Evolutionary conservation across 2,329 filamentous ascomycete genomes (phyloP), one percentile per base, ranked within the genome.

Genomic region (Arthrobotrys musiformis): DNA sequence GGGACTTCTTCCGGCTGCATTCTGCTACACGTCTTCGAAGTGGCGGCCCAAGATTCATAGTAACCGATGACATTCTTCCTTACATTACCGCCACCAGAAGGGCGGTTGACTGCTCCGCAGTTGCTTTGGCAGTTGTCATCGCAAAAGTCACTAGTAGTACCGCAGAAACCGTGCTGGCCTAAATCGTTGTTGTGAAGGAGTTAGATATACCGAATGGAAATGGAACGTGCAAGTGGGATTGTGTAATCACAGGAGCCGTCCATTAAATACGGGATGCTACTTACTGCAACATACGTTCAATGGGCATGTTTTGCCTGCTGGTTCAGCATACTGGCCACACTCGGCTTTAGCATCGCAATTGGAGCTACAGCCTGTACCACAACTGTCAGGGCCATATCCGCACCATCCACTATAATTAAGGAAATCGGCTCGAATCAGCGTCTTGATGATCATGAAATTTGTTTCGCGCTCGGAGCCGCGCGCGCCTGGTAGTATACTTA

Each of bases 41-140:
- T 75, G 24, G 50, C 50, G 58, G 56, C 24, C 79, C 79, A 80
- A 2, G 64, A 62, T 60, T 79, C 79, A 44, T 80, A 81, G 67
- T 81, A 81, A 17, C 79, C 62, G 37, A 83, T 83, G 80, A 72
- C 68, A 46, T 66, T 74, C 44, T 68, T 74, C 30, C 62, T 67
- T 35, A 60, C 40, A 44, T 74, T 74, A 35, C 60, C 63, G 64
- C 63, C 70, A 42, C 42, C 62, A 54, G 30, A 24, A 42, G 62
- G 62, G 30, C 62, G 62, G 46, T 42, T 66, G 17, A 66, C 62
- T 33, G 40, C 35, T 66, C 62, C 62, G 46, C 62, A 70, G 58
- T 63, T 70, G 42, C 61, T 61, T 52, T 60, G 69, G 50, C 50
- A 66, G 60, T 67, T 66, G 30, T 73, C 60, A 60, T 42, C 69